Conservation (phyloP, 257 asterid genomes). For the Przewalskia tangutica region DNA sequence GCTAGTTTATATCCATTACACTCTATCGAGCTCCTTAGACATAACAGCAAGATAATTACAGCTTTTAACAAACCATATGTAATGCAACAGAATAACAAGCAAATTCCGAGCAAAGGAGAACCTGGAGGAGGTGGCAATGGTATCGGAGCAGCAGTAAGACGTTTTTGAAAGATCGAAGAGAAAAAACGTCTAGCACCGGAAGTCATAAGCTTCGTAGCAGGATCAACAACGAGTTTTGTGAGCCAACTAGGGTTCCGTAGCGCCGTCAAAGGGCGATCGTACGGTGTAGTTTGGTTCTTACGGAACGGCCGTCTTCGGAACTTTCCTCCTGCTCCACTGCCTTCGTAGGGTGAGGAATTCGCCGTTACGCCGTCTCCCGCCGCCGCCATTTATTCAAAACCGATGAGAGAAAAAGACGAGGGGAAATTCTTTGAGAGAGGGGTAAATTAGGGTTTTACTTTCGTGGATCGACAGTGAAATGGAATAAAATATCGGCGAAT, state of each 20-base stretch:
- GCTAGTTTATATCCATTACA: background rate
- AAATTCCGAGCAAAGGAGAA: background rate
- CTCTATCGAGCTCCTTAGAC: background rate
- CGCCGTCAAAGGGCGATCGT: slow-evolving; percentile 34
- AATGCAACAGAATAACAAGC: background rate
- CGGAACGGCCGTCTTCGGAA: slow-evolving; percentile 24
- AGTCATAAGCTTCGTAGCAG: slow-evolving; percentile 61
- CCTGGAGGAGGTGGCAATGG: slow-evolving; percentile 41
- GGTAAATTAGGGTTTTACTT: slow-evolving; percentile 1
- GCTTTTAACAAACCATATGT: background rate
- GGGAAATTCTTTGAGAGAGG: too few relatives aligned
- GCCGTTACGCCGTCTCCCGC: slow-evolving; percentile 26
- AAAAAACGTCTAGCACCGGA: slow-evolving; percentile 62
- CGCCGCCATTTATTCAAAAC: slow-evolving; percentile 25
- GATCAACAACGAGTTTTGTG: slow-evolving; percentile 65
- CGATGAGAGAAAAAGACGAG: background rate
- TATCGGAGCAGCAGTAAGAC: slow-evolving; percentile 35
- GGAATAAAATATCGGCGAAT: background rate
- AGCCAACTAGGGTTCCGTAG: slow-evolving; percentile 45
- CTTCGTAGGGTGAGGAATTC: slow-evolving; percentile 14
- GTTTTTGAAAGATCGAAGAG: slow-evolving; percentile 43
- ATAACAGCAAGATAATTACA: background rate
- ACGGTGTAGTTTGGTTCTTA: slow-evolving; percentile 26
- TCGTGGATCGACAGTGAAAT: background rate
- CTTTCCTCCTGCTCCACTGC: slow-evolving; percentile 36